Percentiles rank a stretch among this genome's conserved stretches.
Evolutionary conservation across 331 rosid genomes (phyloP).

Genomic region (Spiraea crenata): DNA sequence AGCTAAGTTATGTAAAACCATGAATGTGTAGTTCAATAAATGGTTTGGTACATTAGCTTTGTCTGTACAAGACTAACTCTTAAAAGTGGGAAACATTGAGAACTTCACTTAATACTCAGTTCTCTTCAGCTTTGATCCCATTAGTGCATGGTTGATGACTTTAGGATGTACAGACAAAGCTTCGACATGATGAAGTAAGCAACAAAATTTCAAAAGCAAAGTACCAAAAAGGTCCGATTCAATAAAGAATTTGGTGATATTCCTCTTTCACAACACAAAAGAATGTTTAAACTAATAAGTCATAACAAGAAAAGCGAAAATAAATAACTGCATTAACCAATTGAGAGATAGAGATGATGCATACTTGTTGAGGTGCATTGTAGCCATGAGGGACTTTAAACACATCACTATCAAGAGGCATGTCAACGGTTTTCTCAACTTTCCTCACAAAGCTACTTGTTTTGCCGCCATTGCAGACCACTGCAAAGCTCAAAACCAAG

Average conservation of each 20-base stretch:
- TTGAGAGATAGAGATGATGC: background rate
- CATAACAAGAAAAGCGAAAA: background rate
- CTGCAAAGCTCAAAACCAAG: conserved; percentile 6
- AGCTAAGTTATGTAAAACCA: no score
- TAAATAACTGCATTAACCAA: background rate
- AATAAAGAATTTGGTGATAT: background rate
- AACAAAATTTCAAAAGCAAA: background rate
- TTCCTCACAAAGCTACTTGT: conserved; percentile 26
- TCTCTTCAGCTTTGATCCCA: no score
- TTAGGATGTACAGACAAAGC: no score
- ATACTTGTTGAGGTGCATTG: conserved; percentile 55
- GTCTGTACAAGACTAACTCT: no score
- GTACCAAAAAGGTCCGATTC: background rate
- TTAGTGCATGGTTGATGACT: no score
- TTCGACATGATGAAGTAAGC: background rate
- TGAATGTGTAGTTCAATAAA: no score
- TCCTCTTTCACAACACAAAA: background rate
- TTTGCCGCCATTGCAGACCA: conserved; percentile 20
- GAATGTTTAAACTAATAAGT: background rate
- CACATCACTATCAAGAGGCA: conserved; percentile 24
- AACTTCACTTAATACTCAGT: background rate
- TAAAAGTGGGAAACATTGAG: no score
- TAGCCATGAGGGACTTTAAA: conserved; percentile 37
- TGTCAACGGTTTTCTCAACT: conserved; percentile 1
- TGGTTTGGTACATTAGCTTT: no score